Evolutionary conservation across 768 basidiomycete genomes (phyloP).

Genomic region (Trichaptum fuscoviolaceum): DNA sequence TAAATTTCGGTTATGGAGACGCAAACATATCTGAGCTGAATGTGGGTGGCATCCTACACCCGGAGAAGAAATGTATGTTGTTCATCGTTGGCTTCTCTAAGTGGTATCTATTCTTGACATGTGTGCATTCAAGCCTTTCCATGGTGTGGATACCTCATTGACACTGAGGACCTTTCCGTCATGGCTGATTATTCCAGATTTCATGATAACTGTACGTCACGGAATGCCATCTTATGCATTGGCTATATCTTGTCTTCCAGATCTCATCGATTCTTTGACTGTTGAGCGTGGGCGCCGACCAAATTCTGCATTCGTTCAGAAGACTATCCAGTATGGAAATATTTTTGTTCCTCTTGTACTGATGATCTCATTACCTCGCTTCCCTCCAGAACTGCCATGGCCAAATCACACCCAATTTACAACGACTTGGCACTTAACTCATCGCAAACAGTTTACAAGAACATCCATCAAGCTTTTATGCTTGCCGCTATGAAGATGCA

Average conservation of each 20-base stretch:
- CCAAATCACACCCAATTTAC: constrained; percentile 76
- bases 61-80: neutral
- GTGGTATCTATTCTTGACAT: neutral
- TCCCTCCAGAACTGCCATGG: constrained; percentile 54
- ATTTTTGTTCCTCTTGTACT: neutral
- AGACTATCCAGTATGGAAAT: constrained; percentile 65
- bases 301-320: constrained; percentile 58
- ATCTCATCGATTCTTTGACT: constrained; percentile 61
- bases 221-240: neutral
- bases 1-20: constrained; percentile 71
- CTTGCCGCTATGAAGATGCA: constrained; percentile 85
- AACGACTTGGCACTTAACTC: constrained; percentile 70
- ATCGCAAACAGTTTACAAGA: constrained; percentile 56
- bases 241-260: constrained; percentile 28
- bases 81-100: neutral
- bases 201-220: constrained; percentile 46
- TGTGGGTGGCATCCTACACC: constrained; percentile 32
- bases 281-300: constrained; percentile 61
- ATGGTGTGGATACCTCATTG: constrained; percentile 87
- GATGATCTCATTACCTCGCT: constrained; percentile 5
- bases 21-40: constrained; percentile 46
- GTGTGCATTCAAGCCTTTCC: constrained; percentile 59
- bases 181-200: constrained; percentile 75
- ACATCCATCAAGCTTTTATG: constrained; percentile 84
- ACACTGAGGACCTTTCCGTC: constrained; percentile 72